These are phyloP conservation scores for Lecanicillium sp. DNA, from an alignment of 2,329 filamentous ascomycete species.

Conservation along the genomic window DNA sequence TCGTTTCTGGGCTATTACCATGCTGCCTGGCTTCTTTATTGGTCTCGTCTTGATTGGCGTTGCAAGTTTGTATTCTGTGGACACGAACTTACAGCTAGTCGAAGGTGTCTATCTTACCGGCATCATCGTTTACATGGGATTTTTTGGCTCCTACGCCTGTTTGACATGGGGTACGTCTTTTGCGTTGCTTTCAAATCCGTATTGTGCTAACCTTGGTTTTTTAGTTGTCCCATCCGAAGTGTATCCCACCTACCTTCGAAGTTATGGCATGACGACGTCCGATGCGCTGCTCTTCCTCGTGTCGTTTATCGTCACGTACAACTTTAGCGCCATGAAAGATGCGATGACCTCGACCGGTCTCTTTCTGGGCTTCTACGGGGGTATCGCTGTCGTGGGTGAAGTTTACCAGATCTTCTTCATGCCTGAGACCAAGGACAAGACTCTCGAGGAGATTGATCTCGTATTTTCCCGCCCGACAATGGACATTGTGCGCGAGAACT, in stretches of 20 bases:
- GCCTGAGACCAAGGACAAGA: slow-evolving; percentile 66
- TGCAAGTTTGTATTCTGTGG: slow-evolving; percentile 51
- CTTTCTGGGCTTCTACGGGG: slow-evolving; percentile 66
- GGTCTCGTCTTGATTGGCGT: slow-evolving; percentile 61
- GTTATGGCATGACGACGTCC: slow-evolving; percentile 67
- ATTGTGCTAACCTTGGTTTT: too few species aligned
- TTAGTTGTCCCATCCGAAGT: slow-evolving; percentile 59
- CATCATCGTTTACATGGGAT: slow-evolving; percentile 62
- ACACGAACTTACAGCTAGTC: slow-evolving; percentile 39
- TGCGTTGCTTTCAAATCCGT: too few species aligned
- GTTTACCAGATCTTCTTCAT: slow-evolving; percentile 70
- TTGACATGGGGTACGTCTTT: slow-evolving; percentile 46
- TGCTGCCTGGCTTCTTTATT: slow-evolving; percentile 66
- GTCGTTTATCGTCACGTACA: slow-evolving; percentile 70
- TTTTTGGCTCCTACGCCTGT: slow-evolving; percentile 61
- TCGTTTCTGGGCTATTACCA: slow-evolving; percentile 68
- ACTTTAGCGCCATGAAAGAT: slow-evolving; percentile 64
- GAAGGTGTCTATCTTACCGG: slow-evolving; percentile 61
- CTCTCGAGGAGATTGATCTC: slow-evolving; percentile 64
- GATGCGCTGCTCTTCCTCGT: slow-evolving; percentile 63
- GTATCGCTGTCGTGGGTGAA: slow-evolving; percentile 64
- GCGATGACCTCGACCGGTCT: slow-evolving; percentile 62
- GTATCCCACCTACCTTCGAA: slow-evolving; percentile 66
- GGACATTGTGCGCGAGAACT: slow-evolving; percentile 57
- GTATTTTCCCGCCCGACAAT: slow-evolving; percentile 59